phyloP scores from a whole-genome alignment of 2,329 filamentous ascomycete genomes.

The Alternaria sp. region DNA sequence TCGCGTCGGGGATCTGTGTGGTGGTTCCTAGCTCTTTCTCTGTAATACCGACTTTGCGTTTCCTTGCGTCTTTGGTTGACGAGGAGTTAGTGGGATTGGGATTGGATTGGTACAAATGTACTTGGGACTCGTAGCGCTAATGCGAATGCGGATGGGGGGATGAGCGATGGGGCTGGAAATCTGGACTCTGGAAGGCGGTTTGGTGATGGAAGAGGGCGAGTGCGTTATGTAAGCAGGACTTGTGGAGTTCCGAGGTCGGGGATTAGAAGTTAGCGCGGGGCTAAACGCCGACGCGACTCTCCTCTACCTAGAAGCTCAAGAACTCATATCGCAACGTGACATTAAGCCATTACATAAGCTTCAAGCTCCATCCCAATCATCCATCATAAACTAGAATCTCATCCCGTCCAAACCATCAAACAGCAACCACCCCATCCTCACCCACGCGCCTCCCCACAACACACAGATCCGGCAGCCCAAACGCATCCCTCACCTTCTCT shows the following conservation, averaged over 20 bases:
- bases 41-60: background rate
- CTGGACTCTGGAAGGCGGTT: background rate
- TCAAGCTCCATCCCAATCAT: background rate
- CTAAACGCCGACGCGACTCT: background rate
- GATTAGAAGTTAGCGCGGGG: slow-evolving; percentile 12
- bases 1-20: background rate
- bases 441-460: background rate
- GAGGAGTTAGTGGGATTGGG: background rate
- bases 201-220: slow-evolving; percentile 5
- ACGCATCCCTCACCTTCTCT: background rate
- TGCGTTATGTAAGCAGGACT: slow-evolving; percentile 18
- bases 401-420: background rate
- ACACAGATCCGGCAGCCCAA: background rate
- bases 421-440: background rate
- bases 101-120: background rate
- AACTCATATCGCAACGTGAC: background rate
- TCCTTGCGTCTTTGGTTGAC: background rate
- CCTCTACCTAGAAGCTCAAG: background rate
- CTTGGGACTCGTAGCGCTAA: background rate
- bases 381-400: accelerated
- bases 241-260: slow-evolving; percentile 3
- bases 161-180: background rate
- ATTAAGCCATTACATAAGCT: background rate
- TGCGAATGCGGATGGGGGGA: slow-evolving; percentile 1
- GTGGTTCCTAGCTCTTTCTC: background rate